Base-by-base conservation (phyloP, 2,329 filamentous ascomycete genomes). In the Phaeoacremonium minimum region DNA sequence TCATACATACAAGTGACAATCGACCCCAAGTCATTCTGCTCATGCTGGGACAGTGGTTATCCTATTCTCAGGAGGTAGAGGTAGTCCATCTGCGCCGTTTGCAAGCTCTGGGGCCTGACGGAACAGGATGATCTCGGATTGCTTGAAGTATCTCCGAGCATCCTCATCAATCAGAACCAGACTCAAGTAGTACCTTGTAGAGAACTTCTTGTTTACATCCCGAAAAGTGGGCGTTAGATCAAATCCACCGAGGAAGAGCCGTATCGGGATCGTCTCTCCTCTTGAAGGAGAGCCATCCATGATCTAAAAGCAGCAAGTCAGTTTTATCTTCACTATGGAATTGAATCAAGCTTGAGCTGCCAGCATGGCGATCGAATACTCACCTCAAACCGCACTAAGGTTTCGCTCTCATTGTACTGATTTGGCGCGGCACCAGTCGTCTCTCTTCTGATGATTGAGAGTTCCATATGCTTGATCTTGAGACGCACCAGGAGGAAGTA, bases 391-490 rank as follows among this genome's bases (percentile, higher is more conserved):
- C 94, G 81, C 39, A 98, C 93, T 51, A 98, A 68, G 4, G 93
- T 98, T 67, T 98, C 93, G 65, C 90, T 97, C 71, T 98, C 94
- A 60, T 98, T 98, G 68, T 98, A 98, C 64, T 98, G 94, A 60
- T 98, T 98, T 6, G 93, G 93, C 15, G 93, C 88, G 5, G 89
- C 88, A 37, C 94, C 93, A 1, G 93, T 98, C 3, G 93, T 98
- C 67, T 98, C 93, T 51, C 94, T 75, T 48, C 94, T 79, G 60
- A 98, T 98, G 53, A 98, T 98, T 48, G 88, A 95, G 45, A 98
- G 69, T 69, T 98, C 93, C 93, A 98, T 98, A 65, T 98, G 93
- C 68, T 97, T 96, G 63, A 98, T 98, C 80, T 98, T 98, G 61
- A 98, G 73, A 54, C 93, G 82, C 44, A 98, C 93, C 33, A 98